Conservation (phyloP, 2,329 filamentous ascomycete genomes). For the Sclerotinia glacialis region DNA sequence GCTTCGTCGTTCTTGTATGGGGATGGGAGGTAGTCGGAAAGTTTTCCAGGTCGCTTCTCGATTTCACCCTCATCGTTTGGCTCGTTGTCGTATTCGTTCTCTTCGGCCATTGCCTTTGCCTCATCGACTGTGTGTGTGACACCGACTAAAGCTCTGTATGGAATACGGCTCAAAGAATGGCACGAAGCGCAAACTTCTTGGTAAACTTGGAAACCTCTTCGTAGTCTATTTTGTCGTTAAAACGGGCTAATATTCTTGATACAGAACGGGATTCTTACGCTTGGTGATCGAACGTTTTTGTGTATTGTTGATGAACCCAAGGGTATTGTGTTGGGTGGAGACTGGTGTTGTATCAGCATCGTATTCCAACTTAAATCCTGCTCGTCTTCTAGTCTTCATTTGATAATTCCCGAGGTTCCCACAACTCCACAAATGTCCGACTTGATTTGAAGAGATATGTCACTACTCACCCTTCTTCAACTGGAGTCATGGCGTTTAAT, state of each 20-base stretch:
- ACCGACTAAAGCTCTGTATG: constrained; percentile 90
- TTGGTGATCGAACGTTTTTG: constrained; percentile 96
- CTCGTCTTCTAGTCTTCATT: constrained; percentile 19
- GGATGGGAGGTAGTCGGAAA: constrained; percentile 91
- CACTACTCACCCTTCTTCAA: constrained; percentile 88
- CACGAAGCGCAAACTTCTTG: constrained; percentile 96
- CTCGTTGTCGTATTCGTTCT: constrained; percentile 98
- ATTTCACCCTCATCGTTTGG: constrained; percentile 98
- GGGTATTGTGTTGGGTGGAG: constrained; percentile 90
- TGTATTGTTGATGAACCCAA: constrained; percentile 89
- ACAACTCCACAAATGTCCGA: constrained; percentile 1
- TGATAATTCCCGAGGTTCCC: constrained; percentile 1
- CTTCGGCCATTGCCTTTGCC: constrained; percentile 94
- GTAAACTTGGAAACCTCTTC: constrained; percentile 99
- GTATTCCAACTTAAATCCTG: constrained; percentile 17
- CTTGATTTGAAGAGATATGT: background rate
- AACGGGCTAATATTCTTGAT: constrained; percentile 9
- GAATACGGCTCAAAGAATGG: constrained; percentile 92
- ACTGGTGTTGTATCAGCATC: constrained; percentile 48
- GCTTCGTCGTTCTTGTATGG: constrained; percentile 99
- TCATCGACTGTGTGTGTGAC: constrained; percentile 93
- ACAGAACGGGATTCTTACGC: constrained; percentile 63
- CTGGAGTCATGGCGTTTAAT: constrained; percentile 84
- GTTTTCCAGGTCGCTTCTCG: constrained; percentile 96
- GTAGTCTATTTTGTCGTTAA: constrained; percentile 61